Evolutionary conservation across 768 basidiomycete species (phyloP).

Genomic region (Amanita pallidorosea): DNA sequence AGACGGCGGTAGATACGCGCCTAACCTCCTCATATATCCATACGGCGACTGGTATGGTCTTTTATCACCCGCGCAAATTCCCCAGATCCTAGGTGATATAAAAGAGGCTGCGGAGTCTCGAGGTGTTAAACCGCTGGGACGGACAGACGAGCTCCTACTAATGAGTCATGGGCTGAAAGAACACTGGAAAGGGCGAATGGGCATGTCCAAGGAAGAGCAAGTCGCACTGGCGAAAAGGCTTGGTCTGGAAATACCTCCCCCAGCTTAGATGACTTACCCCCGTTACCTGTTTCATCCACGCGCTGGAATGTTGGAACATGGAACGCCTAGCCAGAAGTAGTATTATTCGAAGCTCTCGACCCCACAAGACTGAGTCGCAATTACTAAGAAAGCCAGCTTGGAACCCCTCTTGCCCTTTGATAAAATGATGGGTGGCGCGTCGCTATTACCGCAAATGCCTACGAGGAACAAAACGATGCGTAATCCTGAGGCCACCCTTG

Average conservation of each 20-base stretch:
- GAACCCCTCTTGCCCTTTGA: too few relatives aligned
- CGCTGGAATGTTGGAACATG: too few relatives aligned
- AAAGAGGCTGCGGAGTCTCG: not conserved
- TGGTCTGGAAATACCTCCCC: not conserved
- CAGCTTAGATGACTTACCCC: not conserved
- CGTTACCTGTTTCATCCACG: too few relatives aligned
- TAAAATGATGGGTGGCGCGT: too few relatives aligned
- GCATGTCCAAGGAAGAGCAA: slow-evolving; percentile 1
- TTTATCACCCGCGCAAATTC: not conserved
- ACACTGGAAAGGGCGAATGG: slow-evolving; percentile 3
- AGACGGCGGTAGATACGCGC: slow-evolving; percentile 40
- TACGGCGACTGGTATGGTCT: slow-evolving; percentile 58
- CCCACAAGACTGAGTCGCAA: too few relatives aligned
- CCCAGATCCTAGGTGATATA: not conserved
- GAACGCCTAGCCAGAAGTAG: too few relatives aligned
- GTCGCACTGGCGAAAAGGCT: not conserved
- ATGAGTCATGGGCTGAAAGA: not conserved
- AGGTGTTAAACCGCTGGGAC: not conserved
- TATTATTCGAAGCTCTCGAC: too few relatives aligned
- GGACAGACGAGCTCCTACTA: not conserved
- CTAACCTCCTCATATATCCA: slow-evolving; percentile 59
- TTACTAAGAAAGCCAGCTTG: too few relatives aligned
- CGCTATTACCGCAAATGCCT: too few relatives aligned
- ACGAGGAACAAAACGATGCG: too few relatives aligned
- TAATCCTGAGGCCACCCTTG: too few relatives aligned